These are phyloP conservation scores for Penicillium sp. DNA, from an alignment of 2,329 filamentous ascomycete species.

Conservation along the genomic window DNA sequence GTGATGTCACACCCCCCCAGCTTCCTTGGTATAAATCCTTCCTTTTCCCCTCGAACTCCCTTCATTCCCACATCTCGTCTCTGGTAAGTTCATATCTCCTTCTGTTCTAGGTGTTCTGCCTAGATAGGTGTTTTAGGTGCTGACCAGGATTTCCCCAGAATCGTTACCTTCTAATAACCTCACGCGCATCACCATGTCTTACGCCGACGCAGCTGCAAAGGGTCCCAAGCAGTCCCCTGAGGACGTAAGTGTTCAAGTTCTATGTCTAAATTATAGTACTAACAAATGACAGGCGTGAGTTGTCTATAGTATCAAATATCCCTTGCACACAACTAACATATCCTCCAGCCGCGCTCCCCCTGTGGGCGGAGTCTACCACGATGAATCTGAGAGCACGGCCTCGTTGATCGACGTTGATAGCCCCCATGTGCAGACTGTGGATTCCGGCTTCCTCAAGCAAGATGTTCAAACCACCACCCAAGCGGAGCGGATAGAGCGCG, in stretches of 20 bases:
- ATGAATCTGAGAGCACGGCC: slow-evolving; percentile 42
- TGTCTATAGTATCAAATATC: not conserved
- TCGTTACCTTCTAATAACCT: not conserved
- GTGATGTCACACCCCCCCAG: slow-evolving; percentile 33
- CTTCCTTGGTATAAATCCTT: slow-evolving; percentile 26
- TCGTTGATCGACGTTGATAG: slow-evolving; percentile 49
- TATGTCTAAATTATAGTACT: not conserved
- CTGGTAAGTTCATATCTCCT: slow-evolving; percentile 3
- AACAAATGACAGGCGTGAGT: slow-evolving; percentile 39
- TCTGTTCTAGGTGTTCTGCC: not conserved
- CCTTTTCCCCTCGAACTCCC: slow-evolving; percentile 3
- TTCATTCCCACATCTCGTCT: not conserved
- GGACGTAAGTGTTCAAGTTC: slow-evolving; percentile 41
- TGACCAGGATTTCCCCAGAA: not conserved
- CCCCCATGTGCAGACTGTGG: slow-evolving; percentile 45
- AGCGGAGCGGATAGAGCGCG: slow-evolving; percentile 45
- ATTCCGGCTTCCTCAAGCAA: slow-evolving; percentile 42
- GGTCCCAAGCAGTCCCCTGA: slow-evolving; percentile 48
- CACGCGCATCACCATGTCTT: slow-evolving; percentile 42
- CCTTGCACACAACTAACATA: slow-evolving; percentile 9
- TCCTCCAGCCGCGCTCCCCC: slow-evolving; percentile 42
- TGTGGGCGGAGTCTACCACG: slow-evolving; percentile 39
- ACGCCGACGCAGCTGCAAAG: slow-evolving; percentile 49
- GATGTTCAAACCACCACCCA: slow-evolving; percentile 47
- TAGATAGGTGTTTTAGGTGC: too few relatives aligned